Percentiles rank a stretch among this genome's conserved stretches.
Evolutionary conservation across 306 rosid genomes (phyloP).

Genomic region (Datisca glomerata): DNA sequence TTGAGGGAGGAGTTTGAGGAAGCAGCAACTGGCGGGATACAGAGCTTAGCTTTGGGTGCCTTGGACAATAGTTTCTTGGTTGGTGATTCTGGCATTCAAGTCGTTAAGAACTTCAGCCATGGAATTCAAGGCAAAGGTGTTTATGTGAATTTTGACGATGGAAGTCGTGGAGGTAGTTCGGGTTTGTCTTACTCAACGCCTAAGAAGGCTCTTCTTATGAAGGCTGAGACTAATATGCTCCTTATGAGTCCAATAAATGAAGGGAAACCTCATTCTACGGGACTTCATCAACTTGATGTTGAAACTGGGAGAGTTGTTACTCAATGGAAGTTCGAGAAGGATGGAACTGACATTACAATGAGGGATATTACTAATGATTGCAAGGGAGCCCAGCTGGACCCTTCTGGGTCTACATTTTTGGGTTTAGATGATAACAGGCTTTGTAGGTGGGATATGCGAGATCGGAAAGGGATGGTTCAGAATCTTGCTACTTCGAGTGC

Average conservation of each 20-base stretch:
- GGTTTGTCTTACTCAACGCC: slow-evolving; percentile 43
- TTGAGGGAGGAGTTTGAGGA: slow-evolving; percentile 87
- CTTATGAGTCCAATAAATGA: slow-evolving; percentile 81
- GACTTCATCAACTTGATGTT: slow-evolving; percentile 88
- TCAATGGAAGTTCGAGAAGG: slow-evolving; percentile 84
- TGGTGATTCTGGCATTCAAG: slow-evolving; percentile 75
- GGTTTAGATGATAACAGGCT: slow-evolving; percentile 97
- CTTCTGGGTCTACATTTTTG: slow-evolving; percentile 81
- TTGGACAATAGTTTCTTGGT: slow-evolving; percentile 91
- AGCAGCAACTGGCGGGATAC: slow-evolving; percentile 75
- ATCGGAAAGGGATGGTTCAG: slow-evolving; percentile 85
- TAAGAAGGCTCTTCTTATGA: slow-evolving; percentile 81
- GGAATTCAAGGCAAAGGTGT: slow-evolving; percentile 95
- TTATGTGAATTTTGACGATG: slow-evolving; percentile 57
- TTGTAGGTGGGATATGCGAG: slow-evolving; percentile 99
- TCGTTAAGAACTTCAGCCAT: slow-evolving; percentile 71
- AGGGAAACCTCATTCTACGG: slow-evolving; percentile 60
- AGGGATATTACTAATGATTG: slow-evolving; percentile 81
- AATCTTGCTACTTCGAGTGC: slow-evolving; percentile 41
- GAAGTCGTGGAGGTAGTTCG: slow-evolving; percentile 19
- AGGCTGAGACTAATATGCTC: slow-evolving; percentile 92
- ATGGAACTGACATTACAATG: slow-evolving; percentile 90
- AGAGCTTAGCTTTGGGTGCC: slow-evolving; percentile 91
- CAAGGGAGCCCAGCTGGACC: slow-evolving; percentile 92
- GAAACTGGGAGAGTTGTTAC: slow-evolving; percentile 89